These are phyloP conservation scores for Sambucus nigra DNA, from an alignment of 129 eudicot species.

Conservation along the genomic window DNA sequence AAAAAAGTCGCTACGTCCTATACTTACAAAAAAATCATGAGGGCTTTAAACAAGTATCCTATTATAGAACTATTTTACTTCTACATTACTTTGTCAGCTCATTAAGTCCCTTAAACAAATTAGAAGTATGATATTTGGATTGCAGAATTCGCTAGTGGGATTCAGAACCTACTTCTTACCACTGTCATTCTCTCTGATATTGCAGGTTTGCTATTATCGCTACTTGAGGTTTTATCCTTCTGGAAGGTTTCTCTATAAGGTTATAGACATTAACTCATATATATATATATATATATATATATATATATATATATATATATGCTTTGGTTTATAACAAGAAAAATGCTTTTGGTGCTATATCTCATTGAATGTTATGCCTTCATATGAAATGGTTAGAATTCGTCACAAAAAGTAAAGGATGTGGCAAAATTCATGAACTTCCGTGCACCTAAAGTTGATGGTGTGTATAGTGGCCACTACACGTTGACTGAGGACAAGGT, in stretches of 20 bases:
- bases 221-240: constrained; percentile 90
- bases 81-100: no score
- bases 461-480: constrained; percentile 76
- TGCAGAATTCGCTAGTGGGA: no score
- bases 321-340: constrained; percentile 2
- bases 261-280: constrained; percentile 12
- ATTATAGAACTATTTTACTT: no score
- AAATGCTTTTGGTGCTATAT: constrained; percentile 5
- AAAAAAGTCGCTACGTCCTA: no score
- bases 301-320: no score
- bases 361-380: constrained; percentile 19
- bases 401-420: constrained; percentile 83
- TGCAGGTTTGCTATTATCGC: constrained; percentile 95
- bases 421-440: constrained; percentile 71
- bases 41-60: no score
- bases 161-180: constrained; percentile 1
- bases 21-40: no score
- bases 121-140: no score
- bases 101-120: no score
- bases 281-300: no score
- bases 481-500: constrained; percentile 91
- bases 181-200: constrained; percentile 8
- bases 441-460: constrained; percentile 60
- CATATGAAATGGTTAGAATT: constrained; percentile 42
- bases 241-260: constrained; percentile 95